phyloP scores from a whole-genome alignment of 1,139 yeast species.

The Trichomonascaceae sp. region DNA sequence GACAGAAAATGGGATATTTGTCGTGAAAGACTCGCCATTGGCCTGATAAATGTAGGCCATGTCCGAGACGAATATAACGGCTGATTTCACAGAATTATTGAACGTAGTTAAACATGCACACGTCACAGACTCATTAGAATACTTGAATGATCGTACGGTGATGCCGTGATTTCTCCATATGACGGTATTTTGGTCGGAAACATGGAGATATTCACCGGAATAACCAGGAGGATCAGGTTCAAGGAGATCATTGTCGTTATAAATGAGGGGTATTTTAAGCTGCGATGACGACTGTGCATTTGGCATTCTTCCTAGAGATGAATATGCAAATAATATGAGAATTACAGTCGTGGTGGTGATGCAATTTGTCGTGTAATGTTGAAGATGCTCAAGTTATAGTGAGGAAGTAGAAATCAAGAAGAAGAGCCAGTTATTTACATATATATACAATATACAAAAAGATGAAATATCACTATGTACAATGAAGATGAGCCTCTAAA shows the following conservation, averaged over 20 bases:
- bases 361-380: too few relatives aligned
- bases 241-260: not conserved
- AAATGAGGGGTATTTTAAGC: not conserved
- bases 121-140: conserved; percentile 41
- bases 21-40: conserved; percentile 52
- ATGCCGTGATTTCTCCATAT: conserved; percentile 36
- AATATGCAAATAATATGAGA: not conserved
- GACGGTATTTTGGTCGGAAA: not conserved
- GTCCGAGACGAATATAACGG: conserved; percentile 27
- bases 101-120: conserved; percentile 48
- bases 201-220: not conserved
- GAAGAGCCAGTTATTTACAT: not conserved
- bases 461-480: not conserved
- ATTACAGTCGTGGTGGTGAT: not conserved
- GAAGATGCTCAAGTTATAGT: not conserved
- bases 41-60: conserved; percentile 46
- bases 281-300: not conserved
- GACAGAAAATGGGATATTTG: conserved; percentile 59
- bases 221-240: not conserved
- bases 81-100: conserved; percentile 12
- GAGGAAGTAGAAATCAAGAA: not conserved
- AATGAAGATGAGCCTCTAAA: too few relatives aligned
- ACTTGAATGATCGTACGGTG: conserved; percentile 44
- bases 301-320: not conserved
- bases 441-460: not conserved